A percentile compares a stretch with the other conserved stretches of the same genome.
Evolutionary conservation across 176 grass and related monocot genomes (phyloP).

Genomic region (Avena atlantica): DNA sequence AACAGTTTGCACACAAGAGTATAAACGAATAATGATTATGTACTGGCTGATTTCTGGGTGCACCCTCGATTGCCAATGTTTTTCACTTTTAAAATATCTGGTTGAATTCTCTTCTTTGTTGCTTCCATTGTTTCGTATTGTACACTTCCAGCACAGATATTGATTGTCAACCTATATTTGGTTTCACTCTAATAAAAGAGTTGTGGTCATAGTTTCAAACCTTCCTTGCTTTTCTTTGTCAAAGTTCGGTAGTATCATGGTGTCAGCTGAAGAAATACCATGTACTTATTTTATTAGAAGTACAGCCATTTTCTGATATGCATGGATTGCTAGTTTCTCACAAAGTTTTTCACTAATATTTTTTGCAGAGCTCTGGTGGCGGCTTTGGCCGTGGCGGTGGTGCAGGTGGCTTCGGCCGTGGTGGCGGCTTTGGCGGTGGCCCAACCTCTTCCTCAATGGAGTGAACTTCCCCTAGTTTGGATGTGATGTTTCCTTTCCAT

Average conservation of each 20-base stretch:
- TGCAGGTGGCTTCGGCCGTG: conserved; percentile 75
- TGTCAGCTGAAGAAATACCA: background rate
- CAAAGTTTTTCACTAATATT: background rate
- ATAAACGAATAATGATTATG: background rate
- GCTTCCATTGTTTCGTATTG: background rate
- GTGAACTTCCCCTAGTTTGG: conserved; percentile 51
- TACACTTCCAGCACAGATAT: background rate
- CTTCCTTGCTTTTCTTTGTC: background rate
- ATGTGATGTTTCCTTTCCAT: conserved; percentile 45
- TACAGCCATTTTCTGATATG: background rate
- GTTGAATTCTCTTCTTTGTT: no score
- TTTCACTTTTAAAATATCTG: background rate
- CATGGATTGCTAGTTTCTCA: background rate
- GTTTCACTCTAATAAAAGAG: background rate
- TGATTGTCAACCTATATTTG: background rate
- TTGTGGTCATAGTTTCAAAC: background rate
- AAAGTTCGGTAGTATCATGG: background rate
- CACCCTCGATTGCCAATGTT: background rate
- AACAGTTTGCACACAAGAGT: background rate
- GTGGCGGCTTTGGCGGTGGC: conserved; percentile 59
- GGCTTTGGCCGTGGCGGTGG: conserved; percentile 87
- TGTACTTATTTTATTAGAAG: background rate
- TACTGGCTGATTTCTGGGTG: background rate
- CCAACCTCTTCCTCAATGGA: conserved; percentile 78
- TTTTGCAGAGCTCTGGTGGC: conserved; percentile 67